Base-by-base conservation (phyloP, 1,139 yeast species). In the Wickerhamomyces sp. region DNA sequence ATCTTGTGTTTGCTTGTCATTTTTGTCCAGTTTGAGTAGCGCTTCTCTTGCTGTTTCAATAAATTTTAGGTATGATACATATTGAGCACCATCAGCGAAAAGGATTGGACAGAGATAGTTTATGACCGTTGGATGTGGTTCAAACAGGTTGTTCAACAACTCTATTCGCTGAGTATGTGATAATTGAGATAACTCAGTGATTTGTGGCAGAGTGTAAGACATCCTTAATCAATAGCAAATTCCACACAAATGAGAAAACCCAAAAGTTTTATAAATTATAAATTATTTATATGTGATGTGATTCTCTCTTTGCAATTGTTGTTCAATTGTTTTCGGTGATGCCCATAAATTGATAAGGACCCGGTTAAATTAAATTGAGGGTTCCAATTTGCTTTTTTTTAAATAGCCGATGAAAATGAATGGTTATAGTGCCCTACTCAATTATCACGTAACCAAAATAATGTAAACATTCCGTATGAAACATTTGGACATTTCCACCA, bases 121-220 rank as follows among this genome's bases (percentile, higher is more conserved):
- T 32, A 47, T 47, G 15, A 52, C 43, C 12, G 48, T 37, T 14
- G 38, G 19, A 33, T 51, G 55, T 16, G 50, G 51, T 31, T 52
- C 57, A 21, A 52, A 51, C 10, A 52, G 48, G 29, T 45, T 45
- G 38, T 49, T 46, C 21, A 52, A 30, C 3, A 52, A 42, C 29
- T 42, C 46, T 5, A 38, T 40, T 30, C 47, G 47, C 10, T 39
- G 42, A 5, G 16, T 18, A n/a, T 33, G 24, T 6, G 44, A 22
- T 10, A 45, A 36, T 1, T n/a, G 8, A 13, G 26, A 8, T 21
- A 40, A 17, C 5, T 10, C 12, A 5, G 31, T 12, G 10, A 43
- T 15, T 2, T 41, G 16, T 26, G 52, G 45, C 3, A 52, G 45
- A n/a, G 35, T 29, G 33, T 46, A 47, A 3, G 44, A 9, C 48